A percentile compares a stretch with the other conserved stretches of the same genome.
phyloP scores from a whole-genome alignment of 805 yeast genomes.

The Torulaspora delbrueckii region DNA sequence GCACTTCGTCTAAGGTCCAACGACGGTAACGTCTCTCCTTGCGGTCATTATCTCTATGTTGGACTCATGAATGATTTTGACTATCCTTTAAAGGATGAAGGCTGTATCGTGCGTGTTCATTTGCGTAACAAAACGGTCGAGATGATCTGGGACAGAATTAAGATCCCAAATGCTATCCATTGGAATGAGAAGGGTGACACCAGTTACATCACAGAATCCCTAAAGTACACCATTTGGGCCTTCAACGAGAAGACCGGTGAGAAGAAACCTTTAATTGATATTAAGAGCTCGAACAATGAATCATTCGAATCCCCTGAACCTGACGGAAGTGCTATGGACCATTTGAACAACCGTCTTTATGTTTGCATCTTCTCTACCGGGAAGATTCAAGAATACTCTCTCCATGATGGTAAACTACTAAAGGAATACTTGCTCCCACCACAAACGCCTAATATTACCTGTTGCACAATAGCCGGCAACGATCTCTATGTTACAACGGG shows the following conservation, averaged over 20 bases:
- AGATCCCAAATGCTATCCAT: constrained; percentile 69
- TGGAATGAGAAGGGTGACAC: constrained; percentile 42
- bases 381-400: constrained; percentile 50
- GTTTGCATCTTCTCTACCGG: constrained; percentile 63
- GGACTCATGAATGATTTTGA: constrained; percentile 72
- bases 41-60: constrained; percentile 65
- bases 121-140: constrained; percentile 29
- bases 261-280: constrained; percentile 39
- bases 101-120: constrained; percentile 47
- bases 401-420: constrained; percentile 44
- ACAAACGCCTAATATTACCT: constrained; percentile 56
- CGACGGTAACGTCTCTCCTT: constrained; percentile 76
- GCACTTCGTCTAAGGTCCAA: constrained; percentile 53
- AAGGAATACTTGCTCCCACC: constrained; percentile 54
- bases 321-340: constrained; percentile 69
- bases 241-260: constrained; percentile 34
- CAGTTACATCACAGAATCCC: constrained; percentile 53
- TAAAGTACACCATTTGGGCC: constrained; percentile 45
- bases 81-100: constrained; percentile 40
- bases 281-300: constrained; percentile 24
- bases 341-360: constrained; percentile 48
- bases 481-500: constrained; percentile 69
- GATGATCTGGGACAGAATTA: constrained; percentile 38
- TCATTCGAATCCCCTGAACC: constrained; percentile 53
- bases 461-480: constrained; percentile 63